Evolutionary conservation across 2,329 filamentous ascomycete genomes (phyloP), one percentile per base, ranked within the genome.

Genomic region (Phaeosphaeriaceae sp.): DNA sequence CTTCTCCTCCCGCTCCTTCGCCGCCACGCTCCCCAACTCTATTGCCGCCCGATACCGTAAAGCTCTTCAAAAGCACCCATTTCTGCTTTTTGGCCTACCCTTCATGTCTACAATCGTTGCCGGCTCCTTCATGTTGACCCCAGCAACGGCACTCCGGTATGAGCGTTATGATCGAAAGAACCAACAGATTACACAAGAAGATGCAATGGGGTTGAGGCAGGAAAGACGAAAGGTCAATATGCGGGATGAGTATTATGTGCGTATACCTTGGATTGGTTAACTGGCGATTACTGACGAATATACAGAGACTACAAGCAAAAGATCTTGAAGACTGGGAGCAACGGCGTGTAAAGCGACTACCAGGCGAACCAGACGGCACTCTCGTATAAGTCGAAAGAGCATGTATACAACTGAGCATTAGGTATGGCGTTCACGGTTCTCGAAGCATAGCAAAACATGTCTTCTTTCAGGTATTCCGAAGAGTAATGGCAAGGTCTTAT

Each of bases 311-410:
- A 32, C 89, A 90, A 61, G 89, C 90, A 26, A 96, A 95, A 74
- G 94, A 97, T 70, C 77, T 97, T 53, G 93, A 99, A 67, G 84
- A 91, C 68, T 99, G 94, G 94, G 93, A 97, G 73, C 94, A 97
- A 76, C 95, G 94, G 76, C 86, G 95, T 44, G 92, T 97, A 9
- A 86, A 96, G 77, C 82, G 94, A 70, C 81, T 97, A 52, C 87
- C 90, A 16, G 94, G 94, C 60, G 95, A 99, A 74, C 88, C 85
- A 52, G 93, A 99, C 72, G 93, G 93, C 28, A 83, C 90, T 42
- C 72, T 96, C 60, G 67, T 72, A 33, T 71, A 32, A 61, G 11
- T 26, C n/a, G 12, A 2, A 30, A 8, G 29, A 33, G 13, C 3
- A 39, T 26, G 17, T 15, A 32, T 8, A 28, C 12, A 2, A 28